Conservation (phyloP, 2,329 filamentous ascomycete genomes). For the Claviceps arundinis region DNA sequence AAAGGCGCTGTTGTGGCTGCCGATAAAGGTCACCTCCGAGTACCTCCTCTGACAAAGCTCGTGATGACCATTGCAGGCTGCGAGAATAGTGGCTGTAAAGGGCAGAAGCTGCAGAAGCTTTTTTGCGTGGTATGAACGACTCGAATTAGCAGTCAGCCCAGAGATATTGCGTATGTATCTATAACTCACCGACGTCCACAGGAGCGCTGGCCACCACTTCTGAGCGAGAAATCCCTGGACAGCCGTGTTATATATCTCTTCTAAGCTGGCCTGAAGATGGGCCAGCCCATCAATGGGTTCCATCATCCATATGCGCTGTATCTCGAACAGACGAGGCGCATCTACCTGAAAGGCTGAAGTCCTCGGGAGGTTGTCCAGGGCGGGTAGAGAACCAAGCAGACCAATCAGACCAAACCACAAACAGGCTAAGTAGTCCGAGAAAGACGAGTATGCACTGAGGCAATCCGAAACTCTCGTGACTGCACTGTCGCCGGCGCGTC, state of each 20-base stretch:
- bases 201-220: slow-evolving; percentile 1
- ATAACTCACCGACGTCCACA: slow-evolving; percentile 4
- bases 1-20: slow-evolving; percentile 54
- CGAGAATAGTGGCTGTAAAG: slow-evolving; percentile 10
- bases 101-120: slow-evolving; percentile 7
- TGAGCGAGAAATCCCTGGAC: slow-evolving; percentile 1
- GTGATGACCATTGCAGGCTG: slow-evolving; percentile 43
- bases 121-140: slow-evolving; percentile 5
- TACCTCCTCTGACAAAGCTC: slow-evolving; percentile 43
- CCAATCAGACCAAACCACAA: background rate
- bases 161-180: too few relatives aligned
- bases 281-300: slow-evolving; percentile 5
- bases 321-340: background rate
- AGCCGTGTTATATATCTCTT: background rate
- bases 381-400: background rate
- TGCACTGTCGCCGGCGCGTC: too few relatives aligned
- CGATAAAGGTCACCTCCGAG: slow-evolving; percentile 47
- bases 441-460: too few relatives aligned
- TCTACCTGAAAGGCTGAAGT: background rate
- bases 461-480: background rate
- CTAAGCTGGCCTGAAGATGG: slow-evolving; percentile 5
- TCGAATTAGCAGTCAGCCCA: background rate
- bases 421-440: too few relatives aligned
- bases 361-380: background rate
- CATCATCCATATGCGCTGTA: slow-evolving; percentile 6